These are phyloP conservation scores for Angomonas desouzai DNA, from an alignment of 208 protist species.

Conservation along the genomic window DNA sequence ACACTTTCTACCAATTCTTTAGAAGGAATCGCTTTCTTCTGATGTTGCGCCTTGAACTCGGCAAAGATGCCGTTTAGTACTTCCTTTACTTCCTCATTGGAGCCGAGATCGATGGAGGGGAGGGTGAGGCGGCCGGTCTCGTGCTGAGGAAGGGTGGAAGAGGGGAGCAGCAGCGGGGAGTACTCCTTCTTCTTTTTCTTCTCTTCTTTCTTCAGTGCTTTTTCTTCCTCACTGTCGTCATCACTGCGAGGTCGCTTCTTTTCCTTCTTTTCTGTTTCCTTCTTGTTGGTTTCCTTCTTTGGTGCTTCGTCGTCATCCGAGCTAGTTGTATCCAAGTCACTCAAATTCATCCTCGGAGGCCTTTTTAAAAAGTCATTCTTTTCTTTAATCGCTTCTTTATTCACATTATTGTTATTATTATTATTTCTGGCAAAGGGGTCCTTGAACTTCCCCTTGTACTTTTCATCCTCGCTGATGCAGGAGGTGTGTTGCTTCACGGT, in stretches of 20 bases:
- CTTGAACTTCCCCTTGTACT: constrained; percentile 85
- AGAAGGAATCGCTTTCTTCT: neutral
- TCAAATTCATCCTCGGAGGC: constrained; percentile 15
- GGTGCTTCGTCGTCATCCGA: constrained; percentile 11
- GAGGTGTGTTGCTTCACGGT: constrained; percentile 77
- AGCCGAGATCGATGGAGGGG: constrained; percentile 60
- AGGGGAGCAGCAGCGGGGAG: constrained; percentile 33
- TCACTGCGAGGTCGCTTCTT: too few relatives aligned
- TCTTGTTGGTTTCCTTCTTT: neutral
- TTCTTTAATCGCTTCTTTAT: neutral
- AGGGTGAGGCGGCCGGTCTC: constrained; percentile 28
- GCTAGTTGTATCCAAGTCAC: constrained; percentile 15
- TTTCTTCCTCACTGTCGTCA: constrained; percentile 2
- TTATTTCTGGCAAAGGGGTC: constrained; percentile 8
- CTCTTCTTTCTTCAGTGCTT: neutral
- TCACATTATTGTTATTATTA: constrained; percentile 14
- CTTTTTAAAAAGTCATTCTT: constrained; percentile 10
- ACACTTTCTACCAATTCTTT: too few relatives aligned
- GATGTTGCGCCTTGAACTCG: neutral
- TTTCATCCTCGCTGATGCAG: constrained; percentile 80
- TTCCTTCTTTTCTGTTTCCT: neutral
- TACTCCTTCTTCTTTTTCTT: constrained; percentile 17
- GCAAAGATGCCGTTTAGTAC: neutral
- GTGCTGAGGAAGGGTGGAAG: constrained; percentile 31
- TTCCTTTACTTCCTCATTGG: constrained; percentile 5